A percentile compares a stretch with the other conserved stretches of the same genome.
Evolutionary conservation across 2,329 filamentous ascomycete species (phyloP).

Genomic region (Colletotrichum sp.): DNA sequence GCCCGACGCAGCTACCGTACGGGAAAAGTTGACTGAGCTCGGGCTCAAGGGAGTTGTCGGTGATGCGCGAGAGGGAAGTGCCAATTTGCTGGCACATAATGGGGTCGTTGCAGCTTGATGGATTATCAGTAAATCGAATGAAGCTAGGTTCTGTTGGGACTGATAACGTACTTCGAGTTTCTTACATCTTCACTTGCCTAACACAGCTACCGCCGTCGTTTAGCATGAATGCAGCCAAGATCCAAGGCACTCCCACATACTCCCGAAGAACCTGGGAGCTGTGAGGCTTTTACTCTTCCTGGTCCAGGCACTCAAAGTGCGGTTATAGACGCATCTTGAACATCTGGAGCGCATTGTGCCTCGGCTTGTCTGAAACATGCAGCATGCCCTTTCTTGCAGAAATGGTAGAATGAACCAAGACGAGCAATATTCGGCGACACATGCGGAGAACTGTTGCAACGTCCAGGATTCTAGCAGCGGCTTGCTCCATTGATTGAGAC

Average conservation of each 20-base stretch:
- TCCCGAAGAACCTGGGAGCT: background rate
- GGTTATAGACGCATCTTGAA: slow-evolving; percentile 22
- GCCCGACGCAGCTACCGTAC: background rate
- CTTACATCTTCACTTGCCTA: background rate
- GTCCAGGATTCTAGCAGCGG: background rate
- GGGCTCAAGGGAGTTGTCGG: background rate
- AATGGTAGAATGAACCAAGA: background rate
- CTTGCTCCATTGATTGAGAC: background rate
- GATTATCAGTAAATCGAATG: background rate
- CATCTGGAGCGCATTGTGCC: background rate
- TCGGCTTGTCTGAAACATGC: background rate
- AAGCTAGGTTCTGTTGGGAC: background rate
- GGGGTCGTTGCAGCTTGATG: background rate
- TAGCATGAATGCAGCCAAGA: background rate
- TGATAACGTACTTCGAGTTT: background rate
- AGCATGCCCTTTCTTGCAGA: background rate
- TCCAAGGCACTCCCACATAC: background rate
- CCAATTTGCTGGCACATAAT: background rate
- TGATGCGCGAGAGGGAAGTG: background rate
- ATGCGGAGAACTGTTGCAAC: background rate
- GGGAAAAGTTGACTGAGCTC: background rate
- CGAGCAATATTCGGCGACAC: background rate
- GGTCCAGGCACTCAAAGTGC: slow-evolving; percentile 16
- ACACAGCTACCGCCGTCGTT: background rate
- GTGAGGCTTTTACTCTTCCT: slow-evolving; percentile 6